A percentile compares a stretch with the other conserved stretches of the same genome.
Conservation (phyloP, 2,329 filamentous ascomycete genomes). For the Neopestalotiopsis clavispora region DNA sequence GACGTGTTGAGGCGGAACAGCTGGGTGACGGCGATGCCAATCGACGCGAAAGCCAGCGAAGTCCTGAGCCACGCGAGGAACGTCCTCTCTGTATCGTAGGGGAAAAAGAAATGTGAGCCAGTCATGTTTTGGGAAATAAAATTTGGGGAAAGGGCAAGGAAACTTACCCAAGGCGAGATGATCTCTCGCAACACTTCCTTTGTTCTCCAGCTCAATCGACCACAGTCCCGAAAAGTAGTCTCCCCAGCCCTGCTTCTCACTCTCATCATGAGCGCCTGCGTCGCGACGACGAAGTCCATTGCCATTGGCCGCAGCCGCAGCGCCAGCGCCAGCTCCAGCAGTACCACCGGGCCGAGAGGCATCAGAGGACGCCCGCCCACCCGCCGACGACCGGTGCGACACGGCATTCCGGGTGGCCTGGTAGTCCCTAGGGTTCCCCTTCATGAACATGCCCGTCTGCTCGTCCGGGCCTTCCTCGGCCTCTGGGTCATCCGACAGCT, state of each 20-base stretch:
- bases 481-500: slow-evolving; percentile 17
- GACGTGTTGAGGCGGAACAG: slow-evolving; percentile 82
- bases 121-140: background rate
- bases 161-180: slow-evolving; percentile 76
- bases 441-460: slow-evolving; percentile 44
- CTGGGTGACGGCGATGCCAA: slow-evolving; percentile 83
- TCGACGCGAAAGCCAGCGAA: slow-evolving; percentile 79
- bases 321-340: too few species aligned
- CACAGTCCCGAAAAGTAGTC: slow-evolving; percentile 52
- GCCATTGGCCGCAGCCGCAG: slow-evolving; percentile 15
- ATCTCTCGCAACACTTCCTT: slow-evolving; percentile 81
- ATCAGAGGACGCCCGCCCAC: slow-evolving; percentile 22
- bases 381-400: slow-evolving; percentile 25
- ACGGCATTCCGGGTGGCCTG: slow-evolving; percentile 39
- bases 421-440: slow-evolving; percentile 43
- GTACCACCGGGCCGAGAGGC: background rate
- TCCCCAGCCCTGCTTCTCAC: slow-evolving; percentile 55
- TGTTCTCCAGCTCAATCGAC: slow-evolving; percentile 81
- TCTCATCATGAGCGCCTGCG: slow-evolving; percentile 25
- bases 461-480: slow-evolving; percentile 40
- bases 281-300: slow-evolving; percentile 21
- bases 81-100: slow-evolving; percentile 66
- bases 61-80: slow-evolving; percentile 87
- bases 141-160: background rate
- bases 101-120: background rate